Evolutionary conservation across 768 basidiomycete species (phyloP), one percentile per base, ranked within the genome.

Genomic region (Jaapia argillacea): DNA sequence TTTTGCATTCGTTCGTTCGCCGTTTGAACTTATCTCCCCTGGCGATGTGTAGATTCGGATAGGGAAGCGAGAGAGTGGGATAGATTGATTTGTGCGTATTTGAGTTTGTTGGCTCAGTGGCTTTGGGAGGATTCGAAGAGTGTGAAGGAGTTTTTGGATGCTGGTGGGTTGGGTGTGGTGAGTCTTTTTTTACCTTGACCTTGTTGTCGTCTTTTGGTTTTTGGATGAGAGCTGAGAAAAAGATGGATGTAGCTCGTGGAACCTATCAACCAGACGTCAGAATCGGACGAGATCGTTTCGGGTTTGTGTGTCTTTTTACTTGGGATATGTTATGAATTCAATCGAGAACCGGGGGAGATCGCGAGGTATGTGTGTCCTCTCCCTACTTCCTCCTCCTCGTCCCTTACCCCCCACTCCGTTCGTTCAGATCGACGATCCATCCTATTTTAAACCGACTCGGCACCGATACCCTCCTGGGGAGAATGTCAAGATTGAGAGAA

Each of bases 241-340:
- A 23, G 14, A 45, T 14, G 10, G 23, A 35, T 36, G 33, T 54
- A 94, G 94, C 75, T 99, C 10, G 91, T 96, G 6, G 92, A 96
- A 58, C 90, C 90, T 5, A 84, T 98, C 50, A 92, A 94, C 42
- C 93, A 94, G 59, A 77, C 80, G 0, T 77, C 84, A 13, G 91
- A 93, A 43, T 71, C 79, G 0, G 94, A 97, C 55, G 76, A 79
- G 4, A 65, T 96, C 18, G 77, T 98, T 2, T 91, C 93, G 44
- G 91, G 89, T 1, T 69, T 98, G 14, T 92, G 87, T 41, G 81
- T 87, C 2, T 94, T 96, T 67, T 67, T 98, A 2, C 74, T 99
- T 6, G 93, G 93, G 16, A 71, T 91, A 26, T 91, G 91, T 64
- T 99, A 98, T 57, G 93, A 98, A 64, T 98, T 85, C 69, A 89